Percentiles rank a stretch among this genome's conserved stretches.
Conservation (phyloP, 1,284 basidiomycete species). For the Naganishia albida region DNA sequence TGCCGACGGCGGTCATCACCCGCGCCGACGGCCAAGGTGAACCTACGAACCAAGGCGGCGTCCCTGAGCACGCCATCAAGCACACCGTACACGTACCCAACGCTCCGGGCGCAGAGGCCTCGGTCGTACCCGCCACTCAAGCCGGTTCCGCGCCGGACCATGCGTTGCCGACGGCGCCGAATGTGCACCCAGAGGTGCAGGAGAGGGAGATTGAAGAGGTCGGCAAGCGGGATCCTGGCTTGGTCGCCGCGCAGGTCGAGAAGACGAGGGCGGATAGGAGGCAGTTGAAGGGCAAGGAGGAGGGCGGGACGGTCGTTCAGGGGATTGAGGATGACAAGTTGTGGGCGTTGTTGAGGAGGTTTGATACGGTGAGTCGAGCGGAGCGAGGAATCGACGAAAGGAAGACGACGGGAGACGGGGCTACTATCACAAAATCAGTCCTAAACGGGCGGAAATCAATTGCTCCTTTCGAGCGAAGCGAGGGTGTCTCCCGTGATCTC, state of each 20-base stretch:
- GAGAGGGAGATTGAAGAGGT: slow-evolving; percentile 40
- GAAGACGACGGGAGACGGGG: neutral
- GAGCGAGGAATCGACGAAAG: neutral
- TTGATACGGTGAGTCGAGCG: slow-evolving; percentile 50
- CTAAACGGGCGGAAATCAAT: too few species aligned
- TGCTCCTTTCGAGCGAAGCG: too few species aligned
- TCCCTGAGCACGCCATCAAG: neutral
- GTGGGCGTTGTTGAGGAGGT: slow-evolving; percentile 52
- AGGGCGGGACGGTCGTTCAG: slow-evolving; percentile 49
- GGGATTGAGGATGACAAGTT: slow-evolving; percentile 55
- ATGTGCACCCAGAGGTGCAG: slow-evolving; percentile 48
- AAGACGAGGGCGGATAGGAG: slow-evolving; percentile 53
- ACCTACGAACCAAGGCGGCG: neutral
- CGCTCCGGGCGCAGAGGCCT: neutral
- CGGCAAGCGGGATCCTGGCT: slow-evolving; percentile 42
- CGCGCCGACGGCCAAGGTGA: neutral
- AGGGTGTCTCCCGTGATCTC: too few species aligned
- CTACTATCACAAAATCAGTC: too few species aligned
- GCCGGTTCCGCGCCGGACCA: slow-evolving; percentile 36
- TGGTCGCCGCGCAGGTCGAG: slow-evolving; percentile 50
- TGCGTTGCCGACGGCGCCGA: slow-evolving; percentile 49
- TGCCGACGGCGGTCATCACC: slow-evolving; percentile 22
- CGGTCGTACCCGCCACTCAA: slow-evolving; percentile 16
- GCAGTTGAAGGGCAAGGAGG: slow-evolving; percentile 46
- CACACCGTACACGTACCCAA: slow-evolving; percentile 24